Evolutionary conservation across 169 alveolate species (phyloP).

Genomic region (Eimeria tenella): DNA sequence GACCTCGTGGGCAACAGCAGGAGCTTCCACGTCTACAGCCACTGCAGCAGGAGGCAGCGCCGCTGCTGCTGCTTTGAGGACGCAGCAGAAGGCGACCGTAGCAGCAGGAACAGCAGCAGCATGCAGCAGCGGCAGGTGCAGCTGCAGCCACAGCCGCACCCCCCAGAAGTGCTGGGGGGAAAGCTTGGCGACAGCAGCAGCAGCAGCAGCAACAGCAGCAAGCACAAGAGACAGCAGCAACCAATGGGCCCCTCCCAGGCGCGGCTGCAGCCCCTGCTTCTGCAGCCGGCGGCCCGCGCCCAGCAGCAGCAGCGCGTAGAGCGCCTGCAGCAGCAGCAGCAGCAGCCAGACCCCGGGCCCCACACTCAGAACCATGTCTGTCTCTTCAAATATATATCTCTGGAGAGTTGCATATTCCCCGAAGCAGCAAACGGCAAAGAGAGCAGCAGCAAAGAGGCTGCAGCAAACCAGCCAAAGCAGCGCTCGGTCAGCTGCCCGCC

Average conservation of each 20-base stretch:
- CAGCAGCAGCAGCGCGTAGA: conserved; percentile 18
- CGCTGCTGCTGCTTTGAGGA: not conserved
- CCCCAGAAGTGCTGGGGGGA: conserved; percentile 10
- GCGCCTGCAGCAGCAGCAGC: conserved; percentile 7
- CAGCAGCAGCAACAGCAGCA: conserved; percentile 17
- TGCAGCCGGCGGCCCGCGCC: not conserved
- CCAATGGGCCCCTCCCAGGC: not conserved
- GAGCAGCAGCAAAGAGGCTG: conserved; percentile 23
- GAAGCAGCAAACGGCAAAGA: not conserved
- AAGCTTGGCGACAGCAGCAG: not conserved
- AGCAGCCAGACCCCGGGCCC: not conserved
- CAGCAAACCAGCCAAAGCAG: conserved; percentile 7
- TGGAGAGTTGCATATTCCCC: conserved; percentile 15
- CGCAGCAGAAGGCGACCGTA: conserved; percentile 23
- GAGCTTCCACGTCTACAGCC: not conserved
- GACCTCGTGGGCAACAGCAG: conserved; percentile 30
- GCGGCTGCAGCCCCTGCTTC: not conserved
- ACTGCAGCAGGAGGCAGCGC: not conserved
- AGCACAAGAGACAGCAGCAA: not conserved
- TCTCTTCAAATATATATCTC: not conserved
- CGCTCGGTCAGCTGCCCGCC: conserved; percentile 2
- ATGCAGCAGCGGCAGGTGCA: conserved; percentile 22
- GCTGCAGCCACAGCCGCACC: conserved; percentile 33
- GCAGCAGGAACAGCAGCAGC: not conserved
- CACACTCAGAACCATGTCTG: not conserved